These are phyloP conservation scores for Geotrichum reessii DNA, from an alignment of 1,139 yeast genomes.

Conservation along the genomic window DNA sequence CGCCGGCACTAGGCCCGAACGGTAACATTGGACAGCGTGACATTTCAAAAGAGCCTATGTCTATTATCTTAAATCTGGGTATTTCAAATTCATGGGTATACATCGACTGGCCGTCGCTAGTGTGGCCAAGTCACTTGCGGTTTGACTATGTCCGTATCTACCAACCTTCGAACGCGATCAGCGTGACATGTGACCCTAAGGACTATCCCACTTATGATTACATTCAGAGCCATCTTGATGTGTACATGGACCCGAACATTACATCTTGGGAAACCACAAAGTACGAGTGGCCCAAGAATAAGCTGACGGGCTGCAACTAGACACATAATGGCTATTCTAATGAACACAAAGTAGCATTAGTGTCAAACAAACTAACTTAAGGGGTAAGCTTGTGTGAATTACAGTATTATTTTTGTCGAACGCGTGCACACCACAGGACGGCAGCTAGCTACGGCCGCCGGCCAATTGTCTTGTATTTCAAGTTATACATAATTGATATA, in stretches of 20 bases:
- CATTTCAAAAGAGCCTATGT: slow-evolving; percentile 82
- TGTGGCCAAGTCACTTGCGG: slow-evolving; percentile 62
- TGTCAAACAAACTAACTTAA: too few relatives aligned
- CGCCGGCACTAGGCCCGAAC: slow-evolving; percentile 66
- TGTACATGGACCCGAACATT: slow-evolving; percentile 56
- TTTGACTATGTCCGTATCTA: slow-evolving; percentile 75
- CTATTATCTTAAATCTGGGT: slow-evolving; percentile 71
- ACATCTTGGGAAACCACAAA: slow-evolving; percentile 68
- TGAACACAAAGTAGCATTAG: neutral
- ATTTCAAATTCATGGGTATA: slow-evolving; percentile 77
- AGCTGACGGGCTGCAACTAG: slow-evolving; percentile 47
- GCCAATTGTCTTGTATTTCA: neutral
- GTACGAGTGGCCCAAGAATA: slow-evolving; percentile 55
- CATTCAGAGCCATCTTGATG: slow-evolving; percentile 56
- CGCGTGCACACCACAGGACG: neutral
- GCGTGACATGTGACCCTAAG: slow-evolving; percentile 68
- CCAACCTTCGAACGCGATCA: slow-evolving; percentile 52
- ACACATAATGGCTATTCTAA: too few relatives aligned
- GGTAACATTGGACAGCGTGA: slow-evolving; percentile 76
- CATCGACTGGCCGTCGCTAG: slow-evolving; percentile 66
- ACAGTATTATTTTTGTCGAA: neutral
- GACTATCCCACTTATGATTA: slow-evolving; percentile 71
- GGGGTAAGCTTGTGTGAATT: neutral
- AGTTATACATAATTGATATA: neutral
- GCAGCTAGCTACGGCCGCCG: neutral